A percentile compares a stretch with the other conserved stretches of the same genome.
These are phyloP conservation scores for Xylaria arbuscula DNA, from an alignment of 2,329 filamentous ascomycete species.

Conservation along the genomic window DNA sequence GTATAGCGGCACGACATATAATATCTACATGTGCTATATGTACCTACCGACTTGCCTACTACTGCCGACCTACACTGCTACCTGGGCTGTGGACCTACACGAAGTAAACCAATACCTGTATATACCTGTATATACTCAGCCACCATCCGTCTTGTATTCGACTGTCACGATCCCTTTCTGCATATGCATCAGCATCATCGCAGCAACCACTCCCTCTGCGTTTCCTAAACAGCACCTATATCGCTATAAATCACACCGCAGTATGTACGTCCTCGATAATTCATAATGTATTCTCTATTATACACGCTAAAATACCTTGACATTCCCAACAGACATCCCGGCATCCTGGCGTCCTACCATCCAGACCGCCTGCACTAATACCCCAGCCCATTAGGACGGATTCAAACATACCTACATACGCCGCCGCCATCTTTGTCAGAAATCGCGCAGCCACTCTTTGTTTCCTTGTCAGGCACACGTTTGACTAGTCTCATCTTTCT, in stretches of 20 bases:
- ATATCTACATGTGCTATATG: constrained; percentile 3
- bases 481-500: constrained; percentile 1
- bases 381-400: constrained; percentile 18
- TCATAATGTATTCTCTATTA: not conserved
- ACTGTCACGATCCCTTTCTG: constrained; percentile 23
- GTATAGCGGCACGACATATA: not conserved
- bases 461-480: constrained; percentile 10
- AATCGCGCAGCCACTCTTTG: constrained; percentile 30
- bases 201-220: constrained; percentile 9
- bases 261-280: not conserved
- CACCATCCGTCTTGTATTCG: constrained; percentile 9
- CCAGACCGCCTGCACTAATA: constrained; percentile 19
- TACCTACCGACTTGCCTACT: not conserved
- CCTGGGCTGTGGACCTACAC: not conserved
- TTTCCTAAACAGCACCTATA: not conserved
- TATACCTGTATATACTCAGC: not conserved
- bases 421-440: constrained; percentile 16
- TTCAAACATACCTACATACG: constrained; percentile 20
- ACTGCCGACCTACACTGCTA: not conserved
- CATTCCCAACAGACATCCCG: constrained; percentile 7
- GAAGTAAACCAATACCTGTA: not conserved
- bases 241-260: not conserved
- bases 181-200: constrained; percentile 28
- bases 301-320: not conserved
- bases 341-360: not conserved